Percentiles rank a stretch among this genome's conserved stretches.
These are phyloP conservation scores for Coccinonectria pachysandricola DNA, from an alignment of 2,329 filamentous ascomycete genomes.

Conservation along the genomic window DNA sequence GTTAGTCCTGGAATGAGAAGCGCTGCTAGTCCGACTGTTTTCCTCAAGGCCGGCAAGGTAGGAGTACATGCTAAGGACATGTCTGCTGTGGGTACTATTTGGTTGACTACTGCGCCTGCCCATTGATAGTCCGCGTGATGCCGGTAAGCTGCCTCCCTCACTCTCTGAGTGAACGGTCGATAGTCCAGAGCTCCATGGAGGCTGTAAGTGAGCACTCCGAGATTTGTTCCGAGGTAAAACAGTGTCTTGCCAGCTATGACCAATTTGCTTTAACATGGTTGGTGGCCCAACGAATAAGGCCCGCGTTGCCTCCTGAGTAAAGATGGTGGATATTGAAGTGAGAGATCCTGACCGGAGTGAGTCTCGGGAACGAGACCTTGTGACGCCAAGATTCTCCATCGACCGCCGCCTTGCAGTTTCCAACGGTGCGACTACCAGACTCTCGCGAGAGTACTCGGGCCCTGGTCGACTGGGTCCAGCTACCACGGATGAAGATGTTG, in stretches of 20 bases:
- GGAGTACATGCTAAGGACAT: conserved; percentile 48
- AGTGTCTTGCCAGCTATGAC: conserved; percentile 14
- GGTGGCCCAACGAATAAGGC: conserved; percentile 22
- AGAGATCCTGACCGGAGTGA: conserved; percentile 43
- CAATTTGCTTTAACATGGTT: conserved; percentile 16
- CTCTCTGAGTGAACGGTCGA: conserved; percentile 55
- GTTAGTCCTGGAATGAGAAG: conserved; percentile 17
- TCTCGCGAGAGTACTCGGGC: conserved; percentile 49
- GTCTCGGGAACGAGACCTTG: conserved; percentile 41
- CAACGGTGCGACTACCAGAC: conserved; percentile 46
- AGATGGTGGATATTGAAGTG: conserved; percentile 44
- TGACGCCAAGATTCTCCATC: conserved; percentile 38
- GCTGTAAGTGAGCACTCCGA: conserved; percentile 25
- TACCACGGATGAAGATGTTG: conserved; percentile 28
- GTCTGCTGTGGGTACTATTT: conserved; percentile 40
- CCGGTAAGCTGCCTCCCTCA: conserved; percentile 40
- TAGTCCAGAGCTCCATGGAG: conserved; percentile 54
- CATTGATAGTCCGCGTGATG: conserved; percentile 37
- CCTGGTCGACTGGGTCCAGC: conserved; percentile 23
- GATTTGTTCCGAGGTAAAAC: conserved; percentile 5
- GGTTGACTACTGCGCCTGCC: conserved; percentile 41
- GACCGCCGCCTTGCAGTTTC: conserved; percentile 36
- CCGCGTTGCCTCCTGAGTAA: conserved; percentile 36
- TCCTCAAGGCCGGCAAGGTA: conserved; percentile 38
- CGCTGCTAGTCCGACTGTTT: no score